Evolutionary conservation across 1,284 basidiomycete species (phyloP).

Genomic region (Ganoderma lingzhi): DNA sequence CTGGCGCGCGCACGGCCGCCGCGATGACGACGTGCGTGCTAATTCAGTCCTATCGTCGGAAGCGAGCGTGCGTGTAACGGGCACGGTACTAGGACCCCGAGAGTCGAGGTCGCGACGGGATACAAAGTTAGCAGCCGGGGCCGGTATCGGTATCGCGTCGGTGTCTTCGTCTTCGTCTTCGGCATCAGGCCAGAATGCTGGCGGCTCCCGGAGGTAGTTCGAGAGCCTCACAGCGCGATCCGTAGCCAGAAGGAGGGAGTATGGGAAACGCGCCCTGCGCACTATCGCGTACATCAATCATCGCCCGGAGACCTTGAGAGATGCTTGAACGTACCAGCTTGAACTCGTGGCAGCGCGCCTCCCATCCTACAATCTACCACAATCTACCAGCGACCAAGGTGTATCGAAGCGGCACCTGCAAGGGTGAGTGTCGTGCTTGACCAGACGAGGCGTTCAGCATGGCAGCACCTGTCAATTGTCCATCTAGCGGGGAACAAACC

Average conservation of each 20-base stretch:
- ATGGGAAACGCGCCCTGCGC: not conserved
- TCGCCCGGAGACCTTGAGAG: not conserved
- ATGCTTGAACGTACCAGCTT: not conserved
- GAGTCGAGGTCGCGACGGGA: not conserved
- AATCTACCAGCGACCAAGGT: not conserved
- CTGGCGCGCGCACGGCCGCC: not conserved
- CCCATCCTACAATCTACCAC: not conserved
- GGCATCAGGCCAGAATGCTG: not conserved
- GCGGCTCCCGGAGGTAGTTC: not conserved
- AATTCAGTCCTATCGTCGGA: slow-evolving; percentile 4
- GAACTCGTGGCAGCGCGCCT: not conserved
- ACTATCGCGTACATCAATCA: not conserved
- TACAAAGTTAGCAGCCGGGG: not conserved
- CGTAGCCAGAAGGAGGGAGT: not conserved
- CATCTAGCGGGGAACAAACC: not conserved
- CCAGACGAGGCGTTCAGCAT: not conserved
- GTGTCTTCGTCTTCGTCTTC: not conserved
- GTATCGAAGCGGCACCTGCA: not conserved
- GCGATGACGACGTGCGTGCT: not conserved
- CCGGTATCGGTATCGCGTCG: not conserved
- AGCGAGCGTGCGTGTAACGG: not conserved
- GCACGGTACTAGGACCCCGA: not conserved
- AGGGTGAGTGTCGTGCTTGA: not conserved
- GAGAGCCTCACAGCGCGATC: not conserved
- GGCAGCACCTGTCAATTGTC: not conserved